Conservation (phyloP, 345 rosid genomes). For the Geranium brycei region DNA sequence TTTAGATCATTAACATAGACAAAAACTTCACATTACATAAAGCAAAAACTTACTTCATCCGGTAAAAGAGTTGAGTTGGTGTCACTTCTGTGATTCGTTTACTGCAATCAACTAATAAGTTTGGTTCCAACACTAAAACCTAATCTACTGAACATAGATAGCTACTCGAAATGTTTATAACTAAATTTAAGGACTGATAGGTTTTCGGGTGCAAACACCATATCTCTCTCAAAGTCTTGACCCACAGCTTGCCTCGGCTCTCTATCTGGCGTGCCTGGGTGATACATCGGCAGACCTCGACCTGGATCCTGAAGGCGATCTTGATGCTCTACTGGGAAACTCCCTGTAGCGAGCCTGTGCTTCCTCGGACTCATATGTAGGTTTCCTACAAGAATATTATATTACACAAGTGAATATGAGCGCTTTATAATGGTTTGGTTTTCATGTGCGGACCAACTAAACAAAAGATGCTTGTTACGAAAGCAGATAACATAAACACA, state of each 20-base stretch:
- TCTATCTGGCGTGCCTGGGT: conserved; percentile 24
- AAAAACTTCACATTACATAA: too few relatives aligned
- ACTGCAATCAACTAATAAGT: too few relatives aligned
- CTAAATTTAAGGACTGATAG: too few relatives aligned
- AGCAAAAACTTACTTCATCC: too few relatives aligned
- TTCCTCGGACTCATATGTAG: conserved; percentile 31
- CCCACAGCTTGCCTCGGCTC: not conserved
- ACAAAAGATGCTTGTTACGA: not conserved
- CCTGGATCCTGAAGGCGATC: conserved; percentile 62
- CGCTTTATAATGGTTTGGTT: not conserved
- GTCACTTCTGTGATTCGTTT: too few relatives aligned
- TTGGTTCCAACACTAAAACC: too few relatives aligned
- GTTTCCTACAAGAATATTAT: conserved; percentile 27
- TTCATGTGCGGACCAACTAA: not conserved
- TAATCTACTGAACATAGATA: too few relatives aligned
- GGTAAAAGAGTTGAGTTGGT: too few relatives aligned
- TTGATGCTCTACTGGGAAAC: conserved; percentile 31
- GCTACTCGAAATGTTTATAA: too few relatives aligned
- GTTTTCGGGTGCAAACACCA: not conserved
- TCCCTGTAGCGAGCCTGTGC: conserved; percentile 31
- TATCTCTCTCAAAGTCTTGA: not conserved
- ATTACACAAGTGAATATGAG: not conserved
- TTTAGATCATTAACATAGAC: too few relatives aligned
- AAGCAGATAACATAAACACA: not conserved
- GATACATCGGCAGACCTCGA: conserved; percentile 63